phyloP scores from a whole-genome alignment of 495 filamentous ascomycete species.

The Penicillium lagena region DNA sequence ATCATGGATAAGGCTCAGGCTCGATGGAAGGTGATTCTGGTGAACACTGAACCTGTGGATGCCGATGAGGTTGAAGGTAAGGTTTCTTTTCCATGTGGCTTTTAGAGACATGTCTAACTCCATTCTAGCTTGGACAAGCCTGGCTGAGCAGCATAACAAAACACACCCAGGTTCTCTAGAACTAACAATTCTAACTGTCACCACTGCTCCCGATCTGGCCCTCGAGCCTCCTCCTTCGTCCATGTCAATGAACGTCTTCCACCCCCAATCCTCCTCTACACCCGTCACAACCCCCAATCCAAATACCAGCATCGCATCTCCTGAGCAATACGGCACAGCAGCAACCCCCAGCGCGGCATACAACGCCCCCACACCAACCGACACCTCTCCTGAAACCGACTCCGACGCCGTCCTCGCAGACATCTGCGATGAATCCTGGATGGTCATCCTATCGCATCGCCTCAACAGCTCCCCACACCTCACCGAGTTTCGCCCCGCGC shows the following conservation, averaged over 20 bases:
- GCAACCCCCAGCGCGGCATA: slow-evolving; percentile 22
- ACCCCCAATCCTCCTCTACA: slow-evolving; percentile 27
- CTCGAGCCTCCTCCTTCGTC: slow-evolving; percentile 35
- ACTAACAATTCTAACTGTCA: slow-evolving; percentile 59
- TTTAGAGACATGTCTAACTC: neutral
- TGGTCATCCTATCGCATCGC: slow-evolving; percentile 64
- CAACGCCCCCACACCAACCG: slow-evolving; percentile 53
- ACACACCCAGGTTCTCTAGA: slow-evolving; percentile 38
- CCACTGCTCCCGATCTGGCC: slow-evolving; percentile 58
- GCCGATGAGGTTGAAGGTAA: slow-evolving; percentile 64
- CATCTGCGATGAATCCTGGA: slow-evolving; percentile 74
- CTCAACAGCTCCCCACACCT: slow-evolving; percentile 60
- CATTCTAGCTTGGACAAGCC: slow-evolving; percentile 34
- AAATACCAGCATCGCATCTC: slow-evolving; percentile 32
- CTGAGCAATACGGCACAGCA: slow-evolving; percentile 35
- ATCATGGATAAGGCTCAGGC: slow-evolving; percentile 65
- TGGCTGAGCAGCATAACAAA: slow-evolving; percentile 41
- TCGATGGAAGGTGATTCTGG: slow-evolving; percentile 75
- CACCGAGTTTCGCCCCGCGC: slow-evolving; percentile 55
- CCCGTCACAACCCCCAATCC: slow-evolving; percentile 43
- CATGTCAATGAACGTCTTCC: slow-evolving; percentile 26
- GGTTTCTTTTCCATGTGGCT: neutral
- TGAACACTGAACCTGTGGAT: slow-evolving; percentile 65
- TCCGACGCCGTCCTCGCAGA: slow-evolving; percentile 72
- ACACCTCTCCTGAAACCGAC: slow-evolving; percentile 52